Base-by-base conservation (phyloP, 225 moss, liverwort and hornwort species). In the Neckera pumila region DNA sequence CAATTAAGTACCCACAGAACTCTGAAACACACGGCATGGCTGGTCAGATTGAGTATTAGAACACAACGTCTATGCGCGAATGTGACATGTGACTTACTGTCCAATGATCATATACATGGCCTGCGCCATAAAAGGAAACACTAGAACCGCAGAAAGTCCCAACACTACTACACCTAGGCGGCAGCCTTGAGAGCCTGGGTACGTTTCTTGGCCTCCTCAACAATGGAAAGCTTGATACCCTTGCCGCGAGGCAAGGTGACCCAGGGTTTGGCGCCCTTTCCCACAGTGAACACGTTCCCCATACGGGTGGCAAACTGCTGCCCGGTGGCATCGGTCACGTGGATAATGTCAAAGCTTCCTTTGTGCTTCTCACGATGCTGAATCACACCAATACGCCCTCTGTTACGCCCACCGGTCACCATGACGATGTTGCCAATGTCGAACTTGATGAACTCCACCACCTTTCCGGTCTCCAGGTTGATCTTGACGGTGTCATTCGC, bases 291-390 rank as follows among this genome's bases (percentile, higher is more conserved):
- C 90, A 98, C 97, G 51, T 98, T 98, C 26, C 95, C 97, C 97
- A 98, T 91, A 28, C 97, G 95, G 14, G 97, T 98, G 18, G 97
- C 97, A 81, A 98, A 98, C 63, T 96, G 95, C 89, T 96, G 95
- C 12, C 96, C 97, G 31, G 92, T 94, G 36, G 95, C 28, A 74
- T 98, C 97, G 13, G 92, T 93, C 83, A 98, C 94, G 63, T 98
- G 97, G 82, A 98, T 96, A 81, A 98, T 98, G 76, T 98, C 96
- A 47, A 98, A 98, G 78, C 97, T 98, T 30, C 97, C 97, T 92
- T 96, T 98, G 85, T 98, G 97, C 94, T 98, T 98, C 89, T 98
- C 97, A 76, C 97, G 93, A 85, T 98, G 96, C 90, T 98, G 96
- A 85, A 98, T 98, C 9, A 92, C 91, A 80, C 97, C 97, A 40